Evolutionary conservation across 768 basidiomycete genomes (phyloP).

Genomic region (Mycena venus): DNA sequence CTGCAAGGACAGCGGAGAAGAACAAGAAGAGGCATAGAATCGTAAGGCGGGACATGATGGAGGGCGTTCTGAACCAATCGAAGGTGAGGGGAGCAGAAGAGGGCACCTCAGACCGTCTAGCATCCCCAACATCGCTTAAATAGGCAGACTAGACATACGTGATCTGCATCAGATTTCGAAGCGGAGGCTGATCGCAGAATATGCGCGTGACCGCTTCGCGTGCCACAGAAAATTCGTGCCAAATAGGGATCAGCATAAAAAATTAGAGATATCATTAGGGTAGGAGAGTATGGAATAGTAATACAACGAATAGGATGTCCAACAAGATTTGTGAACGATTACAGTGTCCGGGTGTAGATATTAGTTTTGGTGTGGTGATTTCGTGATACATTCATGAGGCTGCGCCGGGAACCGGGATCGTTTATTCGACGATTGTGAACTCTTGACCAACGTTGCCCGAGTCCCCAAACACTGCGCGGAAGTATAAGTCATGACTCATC

Average conservation of each 20-base stretch:
- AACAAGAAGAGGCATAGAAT: conserved; percentile 47
- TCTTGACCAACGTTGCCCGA: conserved; percentile 62
- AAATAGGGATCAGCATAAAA: background rate
- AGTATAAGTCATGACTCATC: background rate
- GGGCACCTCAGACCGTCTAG: conserved; percentile 12
- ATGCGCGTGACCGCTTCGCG: background rate
- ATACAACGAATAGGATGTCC: conserved; percentile 28
- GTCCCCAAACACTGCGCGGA: conserved; percentile 62
- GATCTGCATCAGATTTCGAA: background rate
- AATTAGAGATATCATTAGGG: conserved; percentile 4
- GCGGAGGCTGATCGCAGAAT: background rate
- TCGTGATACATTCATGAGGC: background rate
- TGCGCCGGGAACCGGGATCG: background rate
- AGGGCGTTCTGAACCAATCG: conserved; percentile 5
- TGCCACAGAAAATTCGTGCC: background rate
- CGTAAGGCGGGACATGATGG: conserved; percentile 26
- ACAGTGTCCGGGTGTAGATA: conserved; percentile 26
- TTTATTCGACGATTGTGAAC: conserved; percentile 59
- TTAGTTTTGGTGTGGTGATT: conserved; percentile 12
- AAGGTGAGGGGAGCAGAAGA: background rate
- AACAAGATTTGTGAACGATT: conserved; percentile 28
- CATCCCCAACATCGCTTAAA: conserved; percentile 25
- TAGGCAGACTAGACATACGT: background rate
- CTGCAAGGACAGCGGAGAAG: conserved; percentile 46
- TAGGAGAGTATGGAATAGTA: background rate